A percentile compares a stretch with the other conserved stretches of the same genome.
phyloP scores from a whole-genome alignment of 2,329 filamentous ascomycete genomes.

The Scytalidium lignicola region DNA sequence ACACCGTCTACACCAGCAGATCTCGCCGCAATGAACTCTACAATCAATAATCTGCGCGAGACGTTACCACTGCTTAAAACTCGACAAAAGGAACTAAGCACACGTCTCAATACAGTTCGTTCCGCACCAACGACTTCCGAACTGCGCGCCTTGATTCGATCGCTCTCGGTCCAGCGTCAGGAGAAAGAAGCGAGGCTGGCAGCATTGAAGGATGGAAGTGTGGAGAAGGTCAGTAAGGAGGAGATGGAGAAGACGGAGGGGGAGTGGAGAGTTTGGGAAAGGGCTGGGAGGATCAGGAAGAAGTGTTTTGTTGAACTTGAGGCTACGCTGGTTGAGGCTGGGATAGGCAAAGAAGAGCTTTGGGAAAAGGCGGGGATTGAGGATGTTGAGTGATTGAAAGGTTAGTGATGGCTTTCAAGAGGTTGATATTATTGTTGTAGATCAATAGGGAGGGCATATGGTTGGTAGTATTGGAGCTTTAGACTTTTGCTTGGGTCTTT shows the following conservation, averaged over 20 bases:
- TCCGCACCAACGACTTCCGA: conserved; percentile 45
- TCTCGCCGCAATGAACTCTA: conserved; percentile 42
- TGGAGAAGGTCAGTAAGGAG: conserved; percentile 42
- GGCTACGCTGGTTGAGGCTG: conserved; percentile 39
- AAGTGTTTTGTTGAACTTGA: conserved; percentile 22
- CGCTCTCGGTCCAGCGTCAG: conserved; percentile 39
- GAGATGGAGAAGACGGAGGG: conserved; percentile 65
- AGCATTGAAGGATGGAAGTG: conserved; percentile 31
- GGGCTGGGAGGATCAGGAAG: conserved; percentile 34
- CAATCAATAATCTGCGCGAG: conserved; percentile 40
- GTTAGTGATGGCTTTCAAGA: too few species aligned
- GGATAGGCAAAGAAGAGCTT: conserved; percentile 40
- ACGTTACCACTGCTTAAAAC: conserved; percentile 43
- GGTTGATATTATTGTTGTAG: too few species aligned
- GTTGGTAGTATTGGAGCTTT: too few species aligned
- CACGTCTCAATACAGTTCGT: conserved; percentile 32
- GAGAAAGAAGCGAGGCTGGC: conserved; percentile 35
- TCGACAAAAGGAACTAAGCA: conserved; percentile 40
- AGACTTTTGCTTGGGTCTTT: too few species aligned
- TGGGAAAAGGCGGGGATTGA: conserved; percentile 33
- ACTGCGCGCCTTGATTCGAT: conserved; percentile 37
- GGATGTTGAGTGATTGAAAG: neutral
- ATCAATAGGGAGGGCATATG: too few species aligned
- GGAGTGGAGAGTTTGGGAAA: conserved; percentile 66
- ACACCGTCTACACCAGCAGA: conserved; percentile 42